Evolutionary conservation across 2,329 filamentous ascomycete species (phyloP), one percentile per base, ranked within the genome.

Genomic region (Didymella lethalis): DNA sequence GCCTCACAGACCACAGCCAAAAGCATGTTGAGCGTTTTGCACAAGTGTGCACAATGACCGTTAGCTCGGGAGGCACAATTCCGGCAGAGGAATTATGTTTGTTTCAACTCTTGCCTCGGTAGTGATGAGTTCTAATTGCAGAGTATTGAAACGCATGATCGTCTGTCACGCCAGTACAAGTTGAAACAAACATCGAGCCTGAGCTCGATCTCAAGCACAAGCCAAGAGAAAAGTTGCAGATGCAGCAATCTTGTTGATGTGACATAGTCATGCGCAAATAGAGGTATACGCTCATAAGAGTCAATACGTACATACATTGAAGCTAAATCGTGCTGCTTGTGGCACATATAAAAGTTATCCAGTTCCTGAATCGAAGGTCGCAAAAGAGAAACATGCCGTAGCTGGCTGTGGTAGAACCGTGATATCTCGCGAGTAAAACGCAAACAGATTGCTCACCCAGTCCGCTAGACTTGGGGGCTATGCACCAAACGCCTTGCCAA

Each of bases 401-500:
- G 41, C 34, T 59, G 56, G 60, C 60, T 59, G 26, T 28, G 14
- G 18, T 25, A 25, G 41, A 48, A 55, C 57, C 57, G 25, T 60
- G 51, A 57, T 51, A 63, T 60, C 57, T 60, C 25, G 31, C 49
- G 52, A 41, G 51, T 20, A 46, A 38, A 53, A 49, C 12, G 32
- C n/a, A 48, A 59, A 51, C n/a, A 48, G 14, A 51, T 57, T 48
- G 59, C 59, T 59, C 45, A 32, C 55, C 55, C 55, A 59, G 55
- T 56, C 55, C 48, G 59, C 55, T 59, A 45, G 52, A 58, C 44
- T 14, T 57, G 55, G 55, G 52, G 46, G 57, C 53, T 54, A 38
- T 53, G 43, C 56, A 53, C 56, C 53, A 57, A 63, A 63, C 60
- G 60, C 60, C 60, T 43, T 57, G 53, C 59, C 38, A 43, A 43